These are phyloP conservation scores for Hypomontagnella monticulosa DNA, from an alignment of 495 filamentous ascomycete species.

Conservation along the genomic window DNA sequence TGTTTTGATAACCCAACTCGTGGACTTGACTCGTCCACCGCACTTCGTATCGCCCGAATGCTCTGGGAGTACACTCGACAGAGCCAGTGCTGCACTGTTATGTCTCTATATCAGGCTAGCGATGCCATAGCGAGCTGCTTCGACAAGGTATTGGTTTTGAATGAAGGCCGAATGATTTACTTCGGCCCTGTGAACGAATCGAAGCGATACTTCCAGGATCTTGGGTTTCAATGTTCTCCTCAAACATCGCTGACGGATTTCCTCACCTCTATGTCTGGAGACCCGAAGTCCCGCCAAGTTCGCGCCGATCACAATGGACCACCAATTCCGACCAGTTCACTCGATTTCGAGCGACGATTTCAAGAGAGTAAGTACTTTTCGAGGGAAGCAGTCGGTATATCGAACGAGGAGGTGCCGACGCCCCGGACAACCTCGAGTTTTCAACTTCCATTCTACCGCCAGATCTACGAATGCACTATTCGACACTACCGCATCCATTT, in stretches of 20 bases:
- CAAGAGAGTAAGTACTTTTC: background rate
- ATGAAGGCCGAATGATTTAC: conserved; percentile 70
- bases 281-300: conserved; percentile 23
- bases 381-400: background rate
- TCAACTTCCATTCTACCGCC: conserved; percentile 25
- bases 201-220: conserved; percentile 66
- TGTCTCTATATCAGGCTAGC: conserved; percentile 78
- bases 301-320: background rate
- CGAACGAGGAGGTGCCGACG: background rate
- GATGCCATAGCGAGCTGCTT: conserved; percentile 73
- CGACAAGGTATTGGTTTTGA: conserved; percentile 69
- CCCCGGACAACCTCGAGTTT: background rate
- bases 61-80: conserved; percentile 65
- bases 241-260: conserved; percentile 80
- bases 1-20: conserved; percentile 64
- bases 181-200: conserved; percentile 64
- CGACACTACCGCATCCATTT: conserved; percentile 37
- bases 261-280: conserved; percentile 73
- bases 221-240: conserved; percentile 72
- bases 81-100: conserved; percentile 63
- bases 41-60: conserved; percentile 58
- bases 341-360: conserved; percentile 9
- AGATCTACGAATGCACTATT: conserved; percentile 29
- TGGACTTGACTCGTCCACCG: conserved; percentile 59
- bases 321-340: background rate